Percentiles rank a stretch among this genome's conserved stretches.
These are phyloP conservation scores for Solanum ossicruentum DNA, from an alignment of 257 asterid species.

Conservation along the genomic window DNA sequence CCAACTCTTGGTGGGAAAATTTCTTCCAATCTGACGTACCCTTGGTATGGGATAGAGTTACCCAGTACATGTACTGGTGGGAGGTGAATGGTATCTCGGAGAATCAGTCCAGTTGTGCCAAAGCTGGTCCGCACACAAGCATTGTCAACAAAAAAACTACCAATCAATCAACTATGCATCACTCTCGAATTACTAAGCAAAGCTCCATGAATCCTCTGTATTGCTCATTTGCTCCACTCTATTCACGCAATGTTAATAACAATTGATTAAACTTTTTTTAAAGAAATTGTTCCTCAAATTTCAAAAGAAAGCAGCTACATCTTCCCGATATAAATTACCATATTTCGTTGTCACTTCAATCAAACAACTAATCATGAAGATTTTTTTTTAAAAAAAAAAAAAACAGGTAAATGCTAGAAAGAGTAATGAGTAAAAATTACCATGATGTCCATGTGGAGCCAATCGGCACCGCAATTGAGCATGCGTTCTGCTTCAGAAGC, in stretches of 20 bases:
- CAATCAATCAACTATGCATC: neutral
- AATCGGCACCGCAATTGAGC: slow-evolving; percentile 80
- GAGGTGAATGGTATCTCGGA: neutral
- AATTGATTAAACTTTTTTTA: neutral
- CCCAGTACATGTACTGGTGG: neutral
- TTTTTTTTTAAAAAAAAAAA: neutral
- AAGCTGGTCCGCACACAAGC: neutral
- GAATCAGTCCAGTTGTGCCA: neutral
- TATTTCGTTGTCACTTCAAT: neutral
- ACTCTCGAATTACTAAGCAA: neutral
- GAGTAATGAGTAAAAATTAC: slow-evolving; percentile 15
- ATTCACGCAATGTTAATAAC: neutral
- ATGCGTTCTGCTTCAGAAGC: slow-evolving; percentile 80
- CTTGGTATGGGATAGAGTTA: neutral
- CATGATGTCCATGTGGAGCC: slow-evolving; percentile 99
- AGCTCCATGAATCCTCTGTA: neutral
- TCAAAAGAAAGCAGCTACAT: neutral
- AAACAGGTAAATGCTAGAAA: neutral
- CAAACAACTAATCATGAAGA: neutral
- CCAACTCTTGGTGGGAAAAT: no score
- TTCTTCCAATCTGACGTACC: neutral
- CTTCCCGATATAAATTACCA: neutral
- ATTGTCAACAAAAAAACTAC: neutral
- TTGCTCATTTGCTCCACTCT: neutral
- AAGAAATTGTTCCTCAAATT: neutral